Percentiles rank a stretch among this genome's conserved stretches.
These are phyloP conservation scores for Pleurotus tuber-regium DNA, from an alignment of 768 basidiomycete species.

Conservation along the genomic window DNA sequence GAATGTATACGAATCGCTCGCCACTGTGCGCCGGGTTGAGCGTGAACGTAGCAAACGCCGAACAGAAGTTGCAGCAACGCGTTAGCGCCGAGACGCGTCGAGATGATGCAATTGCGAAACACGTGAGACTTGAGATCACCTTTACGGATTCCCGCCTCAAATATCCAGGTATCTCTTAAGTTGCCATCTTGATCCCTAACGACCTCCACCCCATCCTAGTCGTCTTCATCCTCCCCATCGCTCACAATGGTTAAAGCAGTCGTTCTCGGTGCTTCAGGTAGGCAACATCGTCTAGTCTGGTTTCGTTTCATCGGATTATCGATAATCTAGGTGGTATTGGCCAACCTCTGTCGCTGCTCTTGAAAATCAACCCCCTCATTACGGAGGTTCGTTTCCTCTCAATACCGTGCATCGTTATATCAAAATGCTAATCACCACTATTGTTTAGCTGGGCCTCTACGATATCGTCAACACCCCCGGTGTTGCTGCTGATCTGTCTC, in stretches of 20 bases:
- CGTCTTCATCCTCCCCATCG: neutral
- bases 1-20: too few species aligned
- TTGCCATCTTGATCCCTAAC: conserved; percentile 7
- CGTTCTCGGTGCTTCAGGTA: conserved; percentile 95
- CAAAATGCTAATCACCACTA: conserved; percentile 1
- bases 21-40: too few species aligned
- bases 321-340: conserved; percentile 81
- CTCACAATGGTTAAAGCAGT: conserved; percentile 70
- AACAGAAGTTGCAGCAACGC: too few species aligned
- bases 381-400: conserved; percentile 53
- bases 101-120: conserved; percentile 6
- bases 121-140: conserved; percentile 3
- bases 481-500: conserved; percentile 92
- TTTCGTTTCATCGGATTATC: conserved; percentile 11
- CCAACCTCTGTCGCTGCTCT: conserved; percentile 89
- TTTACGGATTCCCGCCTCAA: conserved; percentile 9
- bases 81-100: neutral
- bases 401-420: conserved; percentile 1
- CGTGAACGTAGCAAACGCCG: too few species aligned
- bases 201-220: neutral
- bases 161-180: neutral
- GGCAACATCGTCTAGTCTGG: conserved; percentile 16
- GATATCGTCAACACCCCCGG: conserved; percentile 99
- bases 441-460: conserved; percentile 71
- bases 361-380: conserved; percentile 82